A percentile compares a stretch with the other conserved stretches of the same genome.
These are phyloP conservation scores for Ochromonas danica DNA, from an alignment of 108 stramenopile genomes.

Conservation along the genomic window DNA sequence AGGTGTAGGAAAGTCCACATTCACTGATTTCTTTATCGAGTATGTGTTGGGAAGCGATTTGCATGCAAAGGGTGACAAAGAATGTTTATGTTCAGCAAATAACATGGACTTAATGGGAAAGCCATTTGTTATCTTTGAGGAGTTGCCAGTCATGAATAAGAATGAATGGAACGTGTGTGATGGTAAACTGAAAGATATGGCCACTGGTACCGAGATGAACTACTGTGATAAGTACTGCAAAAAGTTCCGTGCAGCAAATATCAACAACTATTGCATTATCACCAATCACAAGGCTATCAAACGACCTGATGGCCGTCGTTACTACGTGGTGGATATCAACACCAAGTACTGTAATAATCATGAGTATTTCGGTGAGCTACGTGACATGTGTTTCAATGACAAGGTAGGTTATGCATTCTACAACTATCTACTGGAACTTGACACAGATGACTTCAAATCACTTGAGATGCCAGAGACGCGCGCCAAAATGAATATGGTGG, in stretches of 20 bases:
- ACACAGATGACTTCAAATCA: neutral
- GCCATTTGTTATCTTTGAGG: slow-evolving; percentile 21
- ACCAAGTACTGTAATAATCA: neutral
- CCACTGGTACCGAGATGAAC: neutral
- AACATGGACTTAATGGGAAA: slow-evolving; percentile 30
- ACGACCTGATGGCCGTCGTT: slow-evolving; percentile 4
- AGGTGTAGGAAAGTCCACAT: slow-evolving; percentile 29
- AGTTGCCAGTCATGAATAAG: slow-evolving; percentile 21
- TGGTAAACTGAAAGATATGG: slow-evolving; percentile 25
- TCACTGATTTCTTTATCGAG: neutral
- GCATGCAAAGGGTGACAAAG: slow-evolving; percentile 9
- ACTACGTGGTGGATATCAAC: neutral
- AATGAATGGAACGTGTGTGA: slow-evolving; percentile 30
- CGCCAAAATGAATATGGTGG: neutral
- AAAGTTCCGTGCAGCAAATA: neutral
- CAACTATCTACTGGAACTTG: neutral
- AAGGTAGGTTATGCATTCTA: slow-evolving; percentile 1
- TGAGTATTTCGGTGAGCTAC: slow-evolving; percentile 5
- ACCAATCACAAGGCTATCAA: neutral
- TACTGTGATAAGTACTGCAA: slow-evolving; percentile 2
- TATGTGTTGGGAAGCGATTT: slow-evolving; percentile 23
- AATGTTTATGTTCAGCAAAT: slow-evolving; percentile 22
- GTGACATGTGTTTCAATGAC: neutral
- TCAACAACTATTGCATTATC: slow-evolving; percentile 5
- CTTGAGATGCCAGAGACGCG: neutral